Percentiles rank a stretch among this genome's conserved stretches.
phyloP scores from a whole-genome alignment of 305 asterid species.

The Withania somnifera region DNA sequence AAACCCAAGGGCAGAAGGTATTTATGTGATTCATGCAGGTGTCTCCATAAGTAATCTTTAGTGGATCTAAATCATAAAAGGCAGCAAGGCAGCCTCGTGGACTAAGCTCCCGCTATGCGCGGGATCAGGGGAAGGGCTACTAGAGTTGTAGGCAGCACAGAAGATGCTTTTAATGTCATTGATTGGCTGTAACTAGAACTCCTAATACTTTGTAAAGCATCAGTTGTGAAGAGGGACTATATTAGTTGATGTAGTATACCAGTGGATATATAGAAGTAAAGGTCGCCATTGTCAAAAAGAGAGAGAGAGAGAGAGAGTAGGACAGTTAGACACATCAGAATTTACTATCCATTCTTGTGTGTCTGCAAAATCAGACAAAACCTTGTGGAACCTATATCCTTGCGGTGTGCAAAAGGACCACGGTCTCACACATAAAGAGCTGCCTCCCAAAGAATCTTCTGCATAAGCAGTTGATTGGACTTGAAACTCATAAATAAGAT shows the following conservation, averaged over 20 bases:
- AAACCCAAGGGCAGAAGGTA: neutral
- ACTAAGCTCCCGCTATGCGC: no score
- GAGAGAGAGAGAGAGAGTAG: no score
- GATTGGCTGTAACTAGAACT: no score
- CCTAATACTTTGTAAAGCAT: no score
- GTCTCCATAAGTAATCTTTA: neutral
- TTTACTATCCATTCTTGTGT: neutral
- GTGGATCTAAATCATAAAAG: neutral
- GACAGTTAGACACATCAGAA: neutral
- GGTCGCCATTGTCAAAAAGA: no score
- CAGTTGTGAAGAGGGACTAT: no score
- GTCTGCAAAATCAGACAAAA: neutral
- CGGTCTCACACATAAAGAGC: neutral
- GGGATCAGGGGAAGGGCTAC: no score
- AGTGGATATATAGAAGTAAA: no score
- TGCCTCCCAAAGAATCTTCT: neutral
- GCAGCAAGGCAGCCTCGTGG: no score
- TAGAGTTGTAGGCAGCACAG: no score
- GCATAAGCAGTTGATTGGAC: neutral
- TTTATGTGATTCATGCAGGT: neutral
- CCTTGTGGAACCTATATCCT: neutral
- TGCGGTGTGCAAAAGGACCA: neutral
- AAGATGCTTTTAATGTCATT: no score
- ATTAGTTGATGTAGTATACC: no score
- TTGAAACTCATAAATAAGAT: neutral